phyloP scores from a whole-genome alignment of 331 rosid genomes.

The Quercus tomentella region DNA sequence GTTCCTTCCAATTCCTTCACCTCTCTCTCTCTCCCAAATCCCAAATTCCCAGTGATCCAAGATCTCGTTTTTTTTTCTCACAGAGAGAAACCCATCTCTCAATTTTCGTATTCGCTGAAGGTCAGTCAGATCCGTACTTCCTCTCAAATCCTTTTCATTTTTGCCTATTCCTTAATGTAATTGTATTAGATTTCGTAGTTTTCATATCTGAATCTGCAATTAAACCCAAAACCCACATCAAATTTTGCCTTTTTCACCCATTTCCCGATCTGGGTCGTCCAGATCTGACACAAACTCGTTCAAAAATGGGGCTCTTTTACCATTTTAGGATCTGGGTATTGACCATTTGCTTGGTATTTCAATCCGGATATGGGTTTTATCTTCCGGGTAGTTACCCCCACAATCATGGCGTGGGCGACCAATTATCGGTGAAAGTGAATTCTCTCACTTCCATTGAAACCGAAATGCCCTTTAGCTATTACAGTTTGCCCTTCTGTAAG shows the following conservation, averaged over 20 bases:
- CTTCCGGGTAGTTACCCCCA: constrained; percentile 93
- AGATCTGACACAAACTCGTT: constrained; percentile 39
- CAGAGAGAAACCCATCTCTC: constrained; percentile 13
- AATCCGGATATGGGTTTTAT: constrained; percentile 62
- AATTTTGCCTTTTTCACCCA: not conserved
- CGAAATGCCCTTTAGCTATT: constrained; percentile 86
- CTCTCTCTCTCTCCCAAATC: not conserved
- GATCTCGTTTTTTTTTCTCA: constrained; percentile 24
- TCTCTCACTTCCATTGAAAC: constrained; percentile 91
- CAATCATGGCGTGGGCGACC: constrained; percentile 54
- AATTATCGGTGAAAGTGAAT: constrained; percentile 73
- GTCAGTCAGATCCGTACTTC: constrained; percentile 37
- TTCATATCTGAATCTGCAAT: constrained; percentile 2
- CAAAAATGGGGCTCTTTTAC: constrained; percentile 49
- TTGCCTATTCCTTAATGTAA: not conserved
- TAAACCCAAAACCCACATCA: constrained; percentile 9
- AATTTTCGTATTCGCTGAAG: constrained; percentile 16
- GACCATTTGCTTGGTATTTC: constrained; percentile 43
- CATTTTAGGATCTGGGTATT: constrained; percentile 50
- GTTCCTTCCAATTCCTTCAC: too few relatives aligned
- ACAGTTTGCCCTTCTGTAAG: constrained; percentile 78
- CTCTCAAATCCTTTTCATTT: not conserved
- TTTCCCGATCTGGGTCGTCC: constrained; percentile 41
- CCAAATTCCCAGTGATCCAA: constrained; percentile 21
- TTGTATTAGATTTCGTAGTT: not conserved